These are phyloP conservation scores for Saccharomyces uvarum DNA, from an alignment of 1,139 yeast genomes.

Conservation along the genomic window DNA sequence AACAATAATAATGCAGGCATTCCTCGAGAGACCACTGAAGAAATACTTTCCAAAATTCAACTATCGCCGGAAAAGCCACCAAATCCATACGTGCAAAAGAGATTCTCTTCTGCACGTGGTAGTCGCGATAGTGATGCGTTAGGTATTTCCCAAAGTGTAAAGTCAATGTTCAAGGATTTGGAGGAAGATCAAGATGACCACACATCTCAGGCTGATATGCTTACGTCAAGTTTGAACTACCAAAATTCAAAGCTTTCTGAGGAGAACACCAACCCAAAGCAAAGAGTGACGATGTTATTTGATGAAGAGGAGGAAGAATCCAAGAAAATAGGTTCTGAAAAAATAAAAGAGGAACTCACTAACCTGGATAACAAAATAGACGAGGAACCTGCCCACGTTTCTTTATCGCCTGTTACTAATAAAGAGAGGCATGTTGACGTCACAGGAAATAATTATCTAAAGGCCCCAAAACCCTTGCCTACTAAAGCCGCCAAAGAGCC, in stretches of 20 bases:
- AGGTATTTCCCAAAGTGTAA: constrained; percentile 19
- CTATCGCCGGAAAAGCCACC: constrained; percentile 23
- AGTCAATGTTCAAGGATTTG: constrained; percentile 30
- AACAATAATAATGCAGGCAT: constrained; percentile 15
- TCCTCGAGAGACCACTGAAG: constrained; percentile 31
- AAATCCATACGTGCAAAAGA: constrained; percentile 15
- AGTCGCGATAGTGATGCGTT: constrained; percentile 8
- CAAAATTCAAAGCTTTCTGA: neutral
- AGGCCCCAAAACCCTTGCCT: neutral
- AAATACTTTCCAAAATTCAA: constrained; percentile 28
- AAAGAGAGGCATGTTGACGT: neutral
- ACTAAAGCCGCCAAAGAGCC: neutral
- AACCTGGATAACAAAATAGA: neutral
- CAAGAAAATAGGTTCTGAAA: neutral
- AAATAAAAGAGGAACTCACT: neutral
- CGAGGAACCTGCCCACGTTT: neutral
- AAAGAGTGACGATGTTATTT: constrained; percentile 29
- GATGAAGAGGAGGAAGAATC: constrained; percentile 23
- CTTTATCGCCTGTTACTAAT: neutral
- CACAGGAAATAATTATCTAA: neutral
- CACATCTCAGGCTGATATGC: constrained; percentile 9
- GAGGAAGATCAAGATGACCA: constrained; percentile 23
- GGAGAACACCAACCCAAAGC: constrained; percentile 6
- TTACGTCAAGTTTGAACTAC: neutral
- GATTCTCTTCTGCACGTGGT: constrained; percentile 17